Evolutionary conservation across 257 asterid species (phyloP).

Genomic region (Lycium barbarum): DNA sequence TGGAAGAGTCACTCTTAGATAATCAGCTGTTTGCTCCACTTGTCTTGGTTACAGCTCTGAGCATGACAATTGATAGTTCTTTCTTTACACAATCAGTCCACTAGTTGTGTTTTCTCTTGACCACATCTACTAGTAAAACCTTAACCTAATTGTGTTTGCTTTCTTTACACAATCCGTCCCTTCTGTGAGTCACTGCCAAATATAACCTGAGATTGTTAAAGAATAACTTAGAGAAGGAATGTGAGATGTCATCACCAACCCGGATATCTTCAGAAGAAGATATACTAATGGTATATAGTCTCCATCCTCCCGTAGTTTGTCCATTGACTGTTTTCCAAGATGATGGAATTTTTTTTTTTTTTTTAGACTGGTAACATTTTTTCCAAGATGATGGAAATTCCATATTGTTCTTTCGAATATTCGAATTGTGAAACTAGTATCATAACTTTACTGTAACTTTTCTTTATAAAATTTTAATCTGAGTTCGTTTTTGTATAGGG

Average conservation of each 20-base stretch:
- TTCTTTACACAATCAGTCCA: not conserved
- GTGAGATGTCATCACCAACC: constrained; percentile 11
- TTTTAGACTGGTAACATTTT: no score
- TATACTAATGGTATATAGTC: not conserved
- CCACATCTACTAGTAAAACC: not conserved
- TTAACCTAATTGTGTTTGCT: not conserved
- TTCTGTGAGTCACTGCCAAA: not conserved
- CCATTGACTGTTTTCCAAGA: constrained; percentile 2
- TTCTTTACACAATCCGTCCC: not conserved
- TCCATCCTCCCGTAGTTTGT: not conserved
- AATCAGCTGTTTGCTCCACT: not conserved
- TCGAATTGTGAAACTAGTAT: not conserved
- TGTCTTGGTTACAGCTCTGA: not conserved
- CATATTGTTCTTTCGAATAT: not conserved
- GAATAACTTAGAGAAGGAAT: not conserved
- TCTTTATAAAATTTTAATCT: no score
- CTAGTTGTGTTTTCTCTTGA: not conserved
- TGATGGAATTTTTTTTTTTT: not conserved
- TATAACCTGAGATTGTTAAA: constrained; percentile 5
- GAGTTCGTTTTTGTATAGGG: no score
- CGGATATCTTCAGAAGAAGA: not conserved
- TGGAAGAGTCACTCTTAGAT: not conserved
- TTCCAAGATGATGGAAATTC: constrained; percentile 22
- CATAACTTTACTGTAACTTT: not conserved
- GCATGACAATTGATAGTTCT: constrained; percentile 12